Percentiles rank a stretch among this genome's conserved stretches.
These are phyloP conservation scores for Picea glauca DNA, from an alignment of 75 land plant species.

Conservation along the genomic window DNA sequence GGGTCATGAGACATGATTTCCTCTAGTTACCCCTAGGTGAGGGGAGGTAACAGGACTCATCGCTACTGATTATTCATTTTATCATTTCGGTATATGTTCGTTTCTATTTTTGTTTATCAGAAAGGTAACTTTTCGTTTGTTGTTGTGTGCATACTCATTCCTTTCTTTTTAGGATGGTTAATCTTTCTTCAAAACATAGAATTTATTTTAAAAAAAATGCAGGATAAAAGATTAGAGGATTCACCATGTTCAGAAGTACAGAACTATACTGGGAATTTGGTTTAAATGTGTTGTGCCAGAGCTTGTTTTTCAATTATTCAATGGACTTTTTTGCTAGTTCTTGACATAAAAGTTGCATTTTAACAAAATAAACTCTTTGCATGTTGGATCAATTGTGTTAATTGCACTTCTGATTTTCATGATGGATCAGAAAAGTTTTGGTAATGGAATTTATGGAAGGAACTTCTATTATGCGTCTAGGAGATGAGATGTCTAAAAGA, in stretches of 20 bases:
- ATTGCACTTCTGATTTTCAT: background rate
- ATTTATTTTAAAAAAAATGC: background rate
- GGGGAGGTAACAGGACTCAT: too few relatives aligned
- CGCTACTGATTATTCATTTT: too few relatives aligned
- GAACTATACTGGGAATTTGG: background rate
- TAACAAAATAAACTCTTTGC: background rate
- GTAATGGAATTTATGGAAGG: slow-evolving; percentile 96
- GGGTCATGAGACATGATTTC: too few relatives aligned
- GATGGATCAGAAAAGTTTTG: slow-evolving; percentile 64
- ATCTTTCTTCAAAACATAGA: background rate
- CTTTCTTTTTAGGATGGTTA: background rate
- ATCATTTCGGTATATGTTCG: too few relatives aligned
- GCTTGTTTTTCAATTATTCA: background rate
- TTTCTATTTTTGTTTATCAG: background rate
- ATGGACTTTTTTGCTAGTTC: background rate
- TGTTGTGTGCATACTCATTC: background rate
- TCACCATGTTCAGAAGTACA: background rate
- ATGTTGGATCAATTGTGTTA: background rate
- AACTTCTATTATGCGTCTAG: slow-evolving; percentile 76
- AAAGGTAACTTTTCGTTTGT: background rate
- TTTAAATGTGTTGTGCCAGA: background rate
- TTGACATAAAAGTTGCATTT: background rate
- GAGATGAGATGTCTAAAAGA: slow-evolving; percentile 77
- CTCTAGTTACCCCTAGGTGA: too few relatives aligned
- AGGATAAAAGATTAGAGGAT: background rate